Evolutionary conservation across 2,329 filamentous ascomycete genomes (phyloP).

Genomic region (Phaeosphaeriaceae sp.): DNA sequence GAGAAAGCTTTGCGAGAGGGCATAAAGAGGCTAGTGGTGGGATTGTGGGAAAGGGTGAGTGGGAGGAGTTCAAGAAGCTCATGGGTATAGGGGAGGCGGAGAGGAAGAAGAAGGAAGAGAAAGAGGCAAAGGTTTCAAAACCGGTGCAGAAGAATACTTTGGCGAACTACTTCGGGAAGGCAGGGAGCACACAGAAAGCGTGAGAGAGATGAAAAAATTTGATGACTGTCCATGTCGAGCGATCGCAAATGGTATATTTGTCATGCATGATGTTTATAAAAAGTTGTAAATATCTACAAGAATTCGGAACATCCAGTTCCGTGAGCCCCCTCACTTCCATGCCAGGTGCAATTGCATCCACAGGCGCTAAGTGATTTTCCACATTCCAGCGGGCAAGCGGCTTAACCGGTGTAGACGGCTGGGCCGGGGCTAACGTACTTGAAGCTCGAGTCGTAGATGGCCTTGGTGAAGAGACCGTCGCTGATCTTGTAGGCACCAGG

Average conservation of each 20-base stretch:
- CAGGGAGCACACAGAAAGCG: not conserved
- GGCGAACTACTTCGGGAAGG: conserved; percentile 40
- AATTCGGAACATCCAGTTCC: not conserved
- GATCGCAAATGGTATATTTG: not conserved
- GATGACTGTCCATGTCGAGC: not conserved
- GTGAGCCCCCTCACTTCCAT: not conserved
- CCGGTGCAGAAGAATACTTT: conserved; percentile 41
- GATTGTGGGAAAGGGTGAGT: conserved; percentile 65
- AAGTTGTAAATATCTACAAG: conserved; percentile 9
- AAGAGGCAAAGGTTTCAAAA: conserved; percentile 42
- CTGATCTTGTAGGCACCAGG: conserved; percentile 44
- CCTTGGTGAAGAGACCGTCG: conserved; percentile 42
- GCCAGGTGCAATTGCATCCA: conserved; percentile 9
- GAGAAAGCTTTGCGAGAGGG: conserved; percentile 69
- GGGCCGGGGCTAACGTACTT: conserved; percentile 45
- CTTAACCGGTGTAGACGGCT: conserved; percentile 42
- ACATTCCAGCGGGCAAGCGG: not conserved
- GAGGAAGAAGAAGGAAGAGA: conserved; percentile 45
- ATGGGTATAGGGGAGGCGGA: conserved; percentile 66
- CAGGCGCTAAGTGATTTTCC: conserved; percentile 2
- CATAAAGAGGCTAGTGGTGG: conserved; percentile 74
- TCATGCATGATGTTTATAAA: not conserved
- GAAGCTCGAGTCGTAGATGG: conserved; percentile 43
- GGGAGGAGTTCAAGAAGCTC: conserved; percentile 68
- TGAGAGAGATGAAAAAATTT: not conserved